A percentile compares a stretch with the other conserved stretches of the same genome.
These are phyloP conservation scores for Balakata baccata DNA, from an alignment of 345 rosid species.

Conservation along the genomic window DNA sequence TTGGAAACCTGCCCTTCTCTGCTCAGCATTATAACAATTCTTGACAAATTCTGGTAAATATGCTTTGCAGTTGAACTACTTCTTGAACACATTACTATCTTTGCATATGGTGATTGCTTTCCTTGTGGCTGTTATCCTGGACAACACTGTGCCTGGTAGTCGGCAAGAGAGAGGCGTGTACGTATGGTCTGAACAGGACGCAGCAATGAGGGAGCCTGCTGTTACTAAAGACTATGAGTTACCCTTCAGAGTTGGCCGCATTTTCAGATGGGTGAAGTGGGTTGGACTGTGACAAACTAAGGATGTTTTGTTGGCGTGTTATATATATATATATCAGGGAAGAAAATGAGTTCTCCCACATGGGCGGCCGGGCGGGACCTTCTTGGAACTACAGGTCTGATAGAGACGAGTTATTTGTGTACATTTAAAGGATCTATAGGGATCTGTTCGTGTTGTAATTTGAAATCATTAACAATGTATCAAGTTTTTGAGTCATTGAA, in stretches of 20 bases:
- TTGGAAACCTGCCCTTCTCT: background rate
- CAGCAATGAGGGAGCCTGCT: slow-evolving; percentile 83
- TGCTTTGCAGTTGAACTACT: slow-evolving; percentile 71
- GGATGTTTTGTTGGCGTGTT: background rate
- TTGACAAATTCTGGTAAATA: background rate
- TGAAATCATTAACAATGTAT: slow-evolving; percentile 21
- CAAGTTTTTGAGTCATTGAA: slow-evolving; percentile 25
- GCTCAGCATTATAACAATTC: background rate
- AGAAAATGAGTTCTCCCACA: slow-evolving; percentile 20
- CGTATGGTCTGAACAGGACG: slow-evolving; percentile 78
- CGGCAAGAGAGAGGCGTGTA: slow-evolving; percentile 87
- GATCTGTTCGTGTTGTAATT: slow-evolving; percentile 36
- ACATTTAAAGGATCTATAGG: slow-evolving; percentile 30
- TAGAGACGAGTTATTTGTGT: slow-evolving; percentile 39
- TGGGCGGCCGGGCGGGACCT: slow-evolving; percentile 13
- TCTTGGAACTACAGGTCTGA: slow-evolving; percentile 24
- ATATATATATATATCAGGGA: slow-evolving; percentile 23
- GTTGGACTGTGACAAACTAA: slow-evolving; percentile 61
- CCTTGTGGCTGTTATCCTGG: slow-evolving; percentile 77
- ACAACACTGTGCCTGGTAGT: slow-evolving; percentile 94
- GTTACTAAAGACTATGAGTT: slow-evolving; percentile 79
- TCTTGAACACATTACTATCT: slow-evolving; percentile 77
- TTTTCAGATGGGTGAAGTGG: slow-evolving; percentile 98
- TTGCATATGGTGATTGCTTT: slow-evolving; percentile 83
- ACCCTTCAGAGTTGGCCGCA: slow-evolving; percentile 76